phyloP scores from a whole-genome alignment of 495 filamentous ascomycete species.

The Penicillium cosmopolitanum region DNA sequence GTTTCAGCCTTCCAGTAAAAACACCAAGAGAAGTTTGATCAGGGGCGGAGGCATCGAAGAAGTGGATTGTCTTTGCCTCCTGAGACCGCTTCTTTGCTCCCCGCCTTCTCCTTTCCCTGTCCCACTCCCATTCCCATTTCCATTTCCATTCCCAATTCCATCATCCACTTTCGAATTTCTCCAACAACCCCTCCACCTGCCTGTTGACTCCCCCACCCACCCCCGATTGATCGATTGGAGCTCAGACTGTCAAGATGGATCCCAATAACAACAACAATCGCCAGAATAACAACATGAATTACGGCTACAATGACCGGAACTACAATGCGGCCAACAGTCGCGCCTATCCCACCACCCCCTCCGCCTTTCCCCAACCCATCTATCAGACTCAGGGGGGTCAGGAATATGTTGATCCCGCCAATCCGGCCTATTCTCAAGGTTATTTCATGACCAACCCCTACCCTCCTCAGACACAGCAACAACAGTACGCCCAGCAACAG shows the following conservation, averaged over 20 bases:
- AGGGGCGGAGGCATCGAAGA: neutral
- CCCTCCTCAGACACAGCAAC: slow-evolving; percentile 56
- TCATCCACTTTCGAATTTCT: slow-evolving; percentile 18
- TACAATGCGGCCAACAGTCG: slow-evolving; percentile 70
- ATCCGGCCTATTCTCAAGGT: slow-evolving; percentile 55
- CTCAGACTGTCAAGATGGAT: slow-evolving; percentile 46
- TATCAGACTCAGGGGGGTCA: slow-evolving; percentile 66
- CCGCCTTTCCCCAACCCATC: slow-evolving; percentile 92
- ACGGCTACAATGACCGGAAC: slow-evolving; percentile 65
- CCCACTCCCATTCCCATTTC: slow-evolving; percentile 9
- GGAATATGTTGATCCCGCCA: slow-evolving; percentile 53
- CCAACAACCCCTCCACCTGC: slow-evolving; percentile 17
- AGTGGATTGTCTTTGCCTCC: slow-evolving; percentile 31
- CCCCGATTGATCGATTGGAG: slow-evolving; percentile 14
- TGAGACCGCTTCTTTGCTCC: slow-evolving; percentile 42
- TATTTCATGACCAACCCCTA: slow-evolving; percentile 67
- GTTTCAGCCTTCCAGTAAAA: slow-evolving; percentile 8
- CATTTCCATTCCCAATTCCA: neutral
- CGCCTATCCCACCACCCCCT: slow-evolving; percentile 94
- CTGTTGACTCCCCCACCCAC: slow-evolving; percentile 2
- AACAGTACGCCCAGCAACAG: slow-evolving; percentile 57
- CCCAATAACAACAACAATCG: slow-evolving; percentile 57
- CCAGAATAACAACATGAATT: slow-evolving; percentile 66
- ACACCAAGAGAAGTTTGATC: slow-evolving; percentile 3
- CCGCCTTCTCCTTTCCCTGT: slow-evolving; percentile 30